These are phyloP conservation scores for Mollisiaceae sp. DNA, from an alignment of 2,329 filamentous ascomycete genomes.

Conservation along the genomic window DNA sequence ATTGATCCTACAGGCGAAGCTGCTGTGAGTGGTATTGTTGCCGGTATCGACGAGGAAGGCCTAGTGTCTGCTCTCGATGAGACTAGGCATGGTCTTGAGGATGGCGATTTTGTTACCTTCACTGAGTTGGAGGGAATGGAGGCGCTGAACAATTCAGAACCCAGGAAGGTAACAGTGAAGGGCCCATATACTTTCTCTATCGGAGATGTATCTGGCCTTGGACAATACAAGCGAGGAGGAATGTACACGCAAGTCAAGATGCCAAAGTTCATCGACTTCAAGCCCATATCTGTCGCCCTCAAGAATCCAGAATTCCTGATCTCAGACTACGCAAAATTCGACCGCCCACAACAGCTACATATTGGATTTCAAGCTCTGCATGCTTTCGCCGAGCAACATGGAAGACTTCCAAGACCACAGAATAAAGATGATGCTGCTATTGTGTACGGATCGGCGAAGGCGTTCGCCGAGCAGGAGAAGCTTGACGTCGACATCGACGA, in stretches of 20 bases:
- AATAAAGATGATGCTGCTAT: conserved; percentile 83
- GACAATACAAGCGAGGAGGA: conserved; percentile 86
- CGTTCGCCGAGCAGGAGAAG: conserved; percentile 75
- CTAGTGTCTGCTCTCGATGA: conserved; percentile 93
- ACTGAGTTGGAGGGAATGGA: conserved; percentile 94
- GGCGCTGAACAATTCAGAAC: conserved; percentile 78
- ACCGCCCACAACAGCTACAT: conserved; percentile 90
- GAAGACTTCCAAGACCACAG: conserved; percentile 79
- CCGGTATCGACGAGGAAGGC: conserved; percentile 86
- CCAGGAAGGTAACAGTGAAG: conserved; percentile 90
- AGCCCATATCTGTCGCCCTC: conserved; percentile 76
- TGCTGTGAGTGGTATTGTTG: conserved; percentile 84
- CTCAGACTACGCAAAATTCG: conserved; percentile 97
- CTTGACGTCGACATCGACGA: conserved; percentile 86
- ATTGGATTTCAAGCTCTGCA: conserved; percentile 92
- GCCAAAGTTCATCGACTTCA: conserved; percentile 92
- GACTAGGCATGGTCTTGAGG: conserved; percentile 91
- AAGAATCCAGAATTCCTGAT: conserved; percentile 89
- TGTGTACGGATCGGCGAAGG: conserved; percentile 75
- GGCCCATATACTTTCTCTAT: conserved; percentile 98
- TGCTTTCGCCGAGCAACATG: conserved; percentile 77
- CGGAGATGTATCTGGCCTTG: conserved; percentile 86
- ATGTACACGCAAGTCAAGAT: conserved; percentile 97
- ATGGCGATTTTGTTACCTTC: conserved; percentile 96
- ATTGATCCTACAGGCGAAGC: conserved; percentile 91